Base-by-base conservation (phyloP, 768 basidiomycete species). In the Chalciporus pseudorubinellus region DNA sequence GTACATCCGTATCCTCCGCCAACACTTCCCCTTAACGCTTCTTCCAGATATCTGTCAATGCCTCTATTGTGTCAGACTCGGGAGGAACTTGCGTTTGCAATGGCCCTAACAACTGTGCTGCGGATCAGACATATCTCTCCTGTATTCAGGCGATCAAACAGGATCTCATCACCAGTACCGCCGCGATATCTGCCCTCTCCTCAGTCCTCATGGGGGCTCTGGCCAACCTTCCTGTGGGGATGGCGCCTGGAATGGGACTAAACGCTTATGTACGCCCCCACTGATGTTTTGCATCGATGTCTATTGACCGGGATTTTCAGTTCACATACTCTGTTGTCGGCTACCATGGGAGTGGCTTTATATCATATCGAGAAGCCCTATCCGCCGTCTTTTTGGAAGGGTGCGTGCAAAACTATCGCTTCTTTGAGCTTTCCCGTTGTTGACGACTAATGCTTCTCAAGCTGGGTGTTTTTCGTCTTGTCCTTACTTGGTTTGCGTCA, bases 281-380 rank as follows among this genome's bases (percentile, higher is more conserved):
- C 6, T 29, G n/a, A 21, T 44, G 38, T 42, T 26, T 28, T 24
- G 29, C 11, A 2, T 3, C 29, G 9, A 14, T 39, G 29, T 11
- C 38, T 19, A 39, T 8, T 36, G 9, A 21, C 21, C 3, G 13
- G 21, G 19, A 33, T 19, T 20, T 53, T 5, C 62, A 92, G 87
- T 92, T 94, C 70, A 77, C 92, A 3, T 94, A 91, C 69, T 91
- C 89, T 16, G 83, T 93, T 13, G 92, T 94, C 21, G 92, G 92
- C 12, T 86, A 84, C 72, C 85, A 91, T 59, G 91, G 92, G 3
- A 77, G 78, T 43, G 76, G 77, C 8, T 76, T 79, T 46, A 83
- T 92, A 62, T 76, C 79, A 9, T 94, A 91, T 65, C 75, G 77
- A 13, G 87, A 94, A 70, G 92, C 91, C 0, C 77, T 92, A 18